Conservation (phyloP, 2,329 filamentous ascomycete genomes). For the Rhynchosporium secalis region DNA sequence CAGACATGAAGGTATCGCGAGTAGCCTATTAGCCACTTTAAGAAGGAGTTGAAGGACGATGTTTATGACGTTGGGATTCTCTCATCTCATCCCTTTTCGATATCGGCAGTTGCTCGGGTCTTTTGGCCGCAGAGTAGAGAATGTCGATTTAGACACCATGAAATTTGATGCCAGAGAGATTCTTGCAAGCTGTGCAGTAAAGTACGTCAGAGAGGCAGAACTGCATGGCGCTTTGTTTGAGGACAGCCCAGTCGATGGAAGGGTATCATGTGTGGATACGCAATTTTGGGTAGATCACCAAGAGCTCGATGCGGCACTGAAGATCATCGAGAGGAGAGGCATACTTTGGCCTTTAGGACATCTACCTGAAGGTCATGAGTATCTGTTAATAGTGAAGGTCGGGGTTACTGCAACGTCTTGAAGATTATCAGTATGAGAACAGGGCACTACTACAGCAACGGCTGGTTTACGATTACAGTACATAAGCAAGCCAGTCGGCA, state of each 20-base stretch:
- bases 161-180: constrained; percentile 2
- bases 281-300: constrained; percentile 26
- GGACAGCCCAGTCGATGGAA: background rate
- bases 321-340: constrained; percentile 4
- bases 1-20: constrained; percentile 20
- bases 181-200: constrained; percentile 19
- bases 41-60: background rate
- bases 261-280: constrained; percentile 13
- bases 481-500: too few species aligned
- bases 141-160: constrained; percentile 2
- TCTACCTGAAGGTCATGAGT: constrained; percentile 24
- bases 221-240: constrained; percentile 16
- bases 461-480: too few species aligned
- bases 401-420: background rate
- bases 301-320: constrained; percentile 20
- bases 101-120: constrained; percentile 8
- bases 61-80: constrained; percentile 15
- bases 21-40: background rate
- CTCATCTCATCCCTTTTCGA: constrained; percentile 18
- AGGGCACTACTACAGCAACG: too few species aligned
- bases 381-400: constrained; percentile 8
- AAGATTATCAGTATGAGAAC: background rate
- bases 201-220: constrained; percentile 21
- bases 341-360: constrained; percentile 18
- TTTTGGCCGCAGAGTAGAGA: constrained; percentile 14